These are phyloP conservation scores for Pythium coloratum DNA, from an alignment of 352 stramenopile species.

Conservation along the genomic window DNA sequence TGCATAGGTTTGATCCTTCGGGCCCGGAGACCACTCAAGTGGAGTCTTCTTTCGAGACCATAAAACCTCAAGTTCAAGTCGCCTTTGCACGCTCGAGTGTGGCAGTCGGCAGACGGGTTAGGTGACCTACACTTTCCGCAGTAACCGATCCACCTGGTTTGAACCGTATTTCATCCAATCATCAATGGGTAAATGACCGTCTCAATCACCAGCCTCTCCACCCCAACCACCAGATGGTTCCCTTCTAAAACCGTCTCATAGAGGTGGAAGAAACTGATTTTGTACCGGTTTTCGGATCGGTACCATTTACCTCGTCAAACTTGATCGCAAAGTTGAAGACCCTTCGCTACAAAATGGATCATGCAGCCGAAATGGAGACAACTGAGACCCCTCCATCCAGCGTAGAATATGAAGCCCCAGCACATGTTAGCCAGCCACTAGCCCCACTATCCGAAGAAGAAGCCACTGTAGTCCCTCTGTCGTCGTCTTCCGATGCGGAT, in stretches of 20 bases:
- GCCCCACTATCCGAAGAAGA: neutral
- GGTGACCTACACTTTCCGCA: neutral
- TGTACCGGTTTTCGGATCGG: neutral
- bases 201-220: neutral
- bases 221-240: constrained; percentile 8
- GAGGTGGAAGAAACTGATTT: neutral
- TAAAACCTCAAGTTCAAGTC: neutral
- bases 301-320: neutral
- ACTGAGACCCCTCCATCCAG: neutral
- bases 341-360: constrained; percentile 5
- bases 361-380: neutral
- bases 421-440: neutral
- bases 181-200: neutral
- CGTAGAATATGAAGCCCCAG: neutral
- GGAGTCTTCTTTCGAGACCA: neutral
- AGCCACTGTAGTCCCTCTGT: neutral
- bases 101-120: neutral
- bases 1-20: too few relatives aligned
- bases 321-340: constrained; percentile 8
- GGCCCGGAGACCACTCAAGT: neutral
- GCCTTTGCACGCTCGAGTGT: neutral
- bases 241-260: neutral
- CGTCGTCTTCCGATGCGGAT: neutral
- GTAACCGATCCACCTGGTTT: neutral
- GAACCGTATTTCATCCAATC: neutral